These are phyloP conservation scores for Candida vaughaniae DNA, from an alignment of 805 yeast species.

Conservation along the genomic window DNA sequence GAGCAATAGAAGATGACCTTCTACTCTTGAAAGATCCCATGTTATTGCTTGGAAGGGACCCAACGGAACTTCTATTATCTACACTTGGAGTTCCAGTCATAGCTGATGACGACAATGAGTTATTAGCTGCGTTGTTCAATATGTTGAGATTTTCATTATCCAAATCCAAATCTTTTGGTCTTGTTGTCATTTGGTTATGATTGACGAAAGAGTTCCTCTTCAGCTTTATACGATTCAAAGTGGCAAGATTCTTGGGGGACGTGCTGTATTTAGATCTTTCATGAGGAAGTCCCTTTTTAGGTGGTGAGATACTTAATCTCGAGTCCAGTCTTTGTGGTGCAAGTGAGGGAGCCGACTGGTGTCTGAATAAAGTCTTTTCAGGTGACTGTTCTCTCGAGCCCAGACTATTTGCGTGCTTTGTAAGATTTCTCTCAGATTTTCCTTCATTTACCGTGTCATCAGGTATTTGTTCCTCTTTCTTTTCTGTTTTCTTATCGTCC, in stretches of 20 bases:
- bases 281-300: background rate
- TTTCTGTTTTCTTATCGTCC: slow-evolving; percentile 10
- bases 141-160: slow-evolving; percentile 35
- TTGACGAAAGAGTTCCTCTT: slow-evolving; percentile 5
- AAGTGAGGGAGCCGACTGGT: slow-evolving; percentile 2
- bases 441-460: background rate
- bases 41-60: slow-evolving; percentile 10
- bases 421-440: background rate
- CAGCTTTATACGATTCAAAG: slow-evolving; percentile 5
- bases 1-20: slow-evolving; percentile 20
- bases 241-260: slow-evolving; percentile 11
- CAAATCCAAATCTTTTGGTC: slow-evolving; percentile 20
- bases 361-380: slow-evolving; percentile 1
- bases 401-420: background rate
- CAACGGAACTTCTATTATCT: slow-evolving; percentile 13
- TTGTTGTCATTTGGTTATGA: background rate
- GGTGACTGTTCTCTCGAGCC: background rate
- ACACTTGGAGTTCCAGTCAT: slow-evolving; percentile 10
- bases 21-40: slow-evolving; percentile 16
- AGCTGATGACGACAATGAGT: slow-evolving; percentile 16
- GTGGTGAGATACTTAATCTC: background rate
- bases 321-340: background rate
- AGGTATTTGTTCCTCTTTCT: slow-evolving; percentile 14
- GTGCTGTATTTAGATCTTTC: slow-evolving; percentile 1
- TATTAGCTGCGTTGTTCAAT: slow-evolving; percentile 15